A percentile compares a stretch with the other conserved stretches of the same genome.
Evolutionary conservation across 139 green algal species (phyloP).

Genomic region (Pedinophyceae sp.): DNA sequence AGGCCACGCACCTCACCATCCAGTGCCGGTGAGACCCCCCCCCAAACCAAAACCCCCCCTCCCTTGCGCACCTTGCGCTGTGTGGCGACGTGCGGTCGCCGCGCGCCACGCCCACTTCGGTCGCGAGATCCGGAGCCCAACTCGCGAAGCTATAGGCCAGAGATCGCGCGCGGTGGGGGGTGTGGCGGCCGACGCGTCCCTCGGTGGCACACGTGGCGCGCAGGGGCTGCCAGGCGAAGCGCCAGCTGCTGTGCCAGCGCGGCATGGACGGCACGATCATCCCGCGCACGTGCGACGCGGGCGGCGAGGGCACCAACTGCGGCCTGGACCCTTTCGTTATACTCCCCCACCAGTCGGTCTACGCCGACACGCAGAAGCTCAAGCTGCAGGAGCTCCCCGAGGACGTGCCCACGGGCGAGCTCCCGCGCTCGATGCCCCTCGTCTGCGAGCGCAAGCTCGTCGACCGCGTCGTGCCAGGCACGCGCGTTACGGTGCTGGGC

Average conservation of each 20-base stretch:
- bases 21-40: constrained; percentile 66
- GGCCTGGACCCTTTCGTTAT: constrained; percentile 64
- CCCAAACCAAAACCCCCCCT: not conserved
- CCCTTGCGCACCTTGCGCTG: no score
- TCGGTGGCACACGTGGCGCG: no score
- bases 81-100: no score
- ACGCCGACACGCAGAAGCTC: constrained; percentile 91
- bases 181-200: not conserved
- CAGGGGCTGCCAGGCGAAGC: no score
- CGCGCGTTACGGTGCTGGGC: constrained; percentile 72
- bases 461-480: constrained; percentile 65
- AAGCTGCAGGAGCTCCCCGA: constrained; percentile 94
- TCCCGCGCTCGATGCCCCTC: constrained; percentile 70
- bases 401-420: constrained; percentile 86
- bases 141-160: not conserved
- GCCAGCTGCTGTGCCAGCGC: constrained; percentile 58
- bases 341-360: constrained; percentile 54
- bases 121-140: not conserved
- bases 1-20: constrained; percentile 77
- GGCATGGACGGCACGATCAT: constrained; percentile 68
- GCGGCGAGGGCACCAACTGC: constrained; percentile 33
- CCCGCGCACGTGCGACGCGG: constrained; percentile 45
- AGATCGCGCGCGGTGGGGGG: no score
- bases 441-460: constrained; percentile 71
- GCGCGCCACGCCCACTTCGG: no score